phyloP scores from a whole-genome alignment of 495 filamentous ascomycete genomes.

The Penicillium crystallinum region DNA sequence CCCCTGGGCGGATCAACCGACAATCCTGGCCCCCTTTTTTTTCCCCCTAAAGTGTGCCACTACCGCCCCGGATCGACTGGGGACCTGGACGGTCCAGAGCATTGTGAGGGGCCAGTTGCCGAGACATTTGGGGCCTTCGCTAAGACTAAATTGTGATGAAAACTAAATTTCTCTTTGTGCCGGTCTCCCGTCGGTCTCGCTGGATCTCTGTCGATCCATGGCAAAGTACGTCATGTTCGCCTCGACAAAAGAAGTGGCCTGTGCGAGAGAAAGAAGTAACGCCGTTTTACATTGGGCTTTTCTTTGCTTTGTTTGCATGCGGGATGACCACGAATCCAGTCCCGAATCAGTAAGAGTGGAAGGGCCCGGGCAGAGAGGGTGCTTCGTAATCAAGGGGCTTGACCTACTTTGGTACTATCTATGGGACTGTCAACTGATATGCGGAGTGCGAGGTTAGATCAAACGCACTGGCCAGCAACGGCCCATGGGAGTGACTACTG shows the following conservation, averaged over 20 bases:
- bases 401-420: too few species aligned
- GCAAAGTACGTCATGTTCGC: not conserved
- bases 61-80: slow-evolving; percentile 28
- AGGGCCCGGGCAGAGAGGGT: too few species aligned
- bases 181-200: slow-evolving; percentile 5
- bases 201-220: slow-evolving; percentile 4
- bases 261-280: slow-evolving; percentile 1
- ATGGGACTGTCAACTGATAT: too few species aligned
- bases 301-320: not conserved
- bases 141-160: not conserved
- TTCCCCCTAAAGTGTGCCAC: slow-evolving; percentile 23
- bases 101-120: not conserved
- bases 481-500: not conserved
- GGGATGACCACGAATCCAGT: not conserved
- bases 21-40: slow-evolving; percentile 20
- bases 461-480: not conserved
- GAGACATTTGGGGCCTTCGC: not conserved
- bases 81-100: not conserved
- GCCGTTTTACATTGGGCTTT: slow-evolving; percentile 3
- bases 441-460: not conserved
- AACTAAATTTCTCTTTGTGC: not conserved
- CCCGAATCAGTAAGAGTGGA: slow-evolving; percentile 4
- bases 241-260: not conserved
- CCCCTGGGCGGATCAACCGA: slow-evolving; percentile 39
- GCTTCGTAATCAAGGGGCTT: too few species aligned